Evolutionary conservation across 371 early-diverging fungal genomes (phyloP), one percentile per base, ranked within the genome.

Genomic region (Mucor lusitanicus): DNA sequence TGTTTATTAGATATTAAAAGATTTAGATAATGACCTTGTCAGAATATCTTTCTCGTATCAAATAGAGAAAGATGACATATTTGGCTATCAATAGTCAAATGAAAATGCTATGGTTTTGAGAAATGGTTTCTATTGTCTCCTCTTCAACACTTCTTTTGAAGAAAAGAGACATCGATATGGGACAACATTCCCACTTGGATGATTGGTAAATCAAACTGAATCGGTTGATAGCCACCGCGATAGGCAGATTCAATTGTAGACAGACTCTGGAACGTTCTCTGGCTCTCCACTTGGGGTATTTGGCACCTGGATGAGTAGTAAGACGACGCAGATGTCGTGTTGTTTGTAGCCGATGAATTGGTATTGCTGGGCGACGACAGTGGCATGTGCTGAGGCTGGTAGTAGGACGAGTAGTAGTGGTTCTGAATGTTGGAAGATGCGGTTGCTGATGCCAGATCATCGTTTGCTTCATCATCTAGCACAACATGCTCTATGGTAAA

Each of bases 111-210:
- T 30, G 13, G 23, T 50, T n/a, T 25, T 25, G 21, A 50, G 23
- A 50, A 50, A 27, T 4, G 13, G 37, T 15, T 59, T 37, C 59
- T 59, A 59, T 40, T 39, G 40, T 35, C 61, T 64, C 40, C 56
- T 32, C 40, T 56, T 42, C n/a, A 54, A 5, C 15, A 37, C 39
- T 33, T 54, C 17, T 37, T 63, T 7, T 58, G 25, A 35, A 65
- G 65, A 48, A 65, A 65, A 65, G 65, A 65, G 46, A 27, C 44
- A 58, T 65, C 65, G 40, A 65, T 65, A n/a, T 58, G 65, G 65
- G 65, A 65, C 6, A 65, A 44, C 27, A 39, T 50, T 50, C 69
- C 69, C 59, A 69, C 21, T 32, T 64, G 59, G 59, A 69, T 69
- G 21, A 63, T 59, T 33, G 69, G 69, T 35, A 69, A 59, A 53